Conservation (phyloP, 2,329 filamentous ascomycete genomes). For the Neofusicoccum ribis region DNA sequence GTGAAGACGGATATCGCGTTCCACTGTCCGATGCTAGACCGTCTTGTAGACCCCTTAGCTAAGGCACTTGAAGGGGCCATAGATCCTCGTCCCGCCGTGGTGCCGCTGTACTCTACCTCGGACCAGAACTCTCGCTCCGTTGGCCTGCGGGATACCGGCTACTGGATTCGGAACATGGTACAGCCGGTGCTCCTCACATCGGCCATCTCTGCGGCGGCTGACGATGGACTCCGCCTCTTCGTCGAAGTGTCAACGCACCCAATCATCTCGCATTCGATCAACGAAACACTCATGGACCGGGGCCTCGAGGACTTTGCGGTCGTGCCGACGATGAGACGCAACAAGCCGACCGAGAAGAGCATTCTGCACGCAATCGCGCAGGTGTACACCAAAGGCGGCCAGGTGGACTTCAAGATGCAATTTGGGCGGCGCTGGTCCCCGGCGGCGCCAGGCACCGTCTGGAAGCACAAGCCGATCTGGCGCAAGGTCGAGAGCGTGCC, state of each 20-base stretch:
- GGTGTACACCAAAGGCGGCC: constrained; percentile 32
- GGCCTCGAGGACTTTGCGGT: constrained; percentile 30
- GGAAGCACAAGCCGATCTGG: constrained; percentile 27
- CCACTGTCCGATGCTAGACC: constrained; percentile 40
- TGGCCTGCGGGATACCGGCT: constrained; percentile 30
- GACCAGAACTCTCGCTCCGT: constrained; percentile 26
- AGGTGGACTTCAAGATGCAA: constrained; percentile 27
- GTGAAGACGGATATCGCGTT: constrained; percentile 42
- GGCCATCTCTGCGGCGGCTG: constrained; percentile 37
- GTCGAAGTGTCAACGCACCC: constrained; percentile 46
- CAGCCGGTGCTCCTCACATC: constrained; percentile 38
- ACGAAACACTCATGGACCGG: constrained; percentile 38
- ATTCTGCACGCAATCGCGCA: constrained; percentile 31
- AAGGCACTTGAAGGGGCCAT: constrained; percentile 26
- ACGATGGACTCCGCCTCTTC: constrained; percentile 43
- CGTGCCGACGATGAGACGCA: constrained; percentile 34
- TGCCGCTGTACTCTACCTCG: constrained; percentile 41
- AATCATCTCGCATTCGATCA: constrained; percentile 44
- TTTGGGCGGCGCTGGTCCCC: constrained; percentile 18
- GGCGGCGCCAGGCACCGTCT: constrained; percentile 28
- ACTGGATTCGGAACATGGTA: constrained; percentile 45
- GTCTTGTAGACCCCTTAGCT: constrained; percentile 31
- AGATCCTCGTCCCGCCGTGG: constrained; percentile 22
- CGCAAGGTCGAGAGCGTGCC: constrained; percentile 19
- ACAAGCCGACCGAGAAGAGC: constrained; percentile 27